Base-by-base conservation (phyloP, 1,139 yeast species). In the Saccharomycopsis hybrid region DNA sequence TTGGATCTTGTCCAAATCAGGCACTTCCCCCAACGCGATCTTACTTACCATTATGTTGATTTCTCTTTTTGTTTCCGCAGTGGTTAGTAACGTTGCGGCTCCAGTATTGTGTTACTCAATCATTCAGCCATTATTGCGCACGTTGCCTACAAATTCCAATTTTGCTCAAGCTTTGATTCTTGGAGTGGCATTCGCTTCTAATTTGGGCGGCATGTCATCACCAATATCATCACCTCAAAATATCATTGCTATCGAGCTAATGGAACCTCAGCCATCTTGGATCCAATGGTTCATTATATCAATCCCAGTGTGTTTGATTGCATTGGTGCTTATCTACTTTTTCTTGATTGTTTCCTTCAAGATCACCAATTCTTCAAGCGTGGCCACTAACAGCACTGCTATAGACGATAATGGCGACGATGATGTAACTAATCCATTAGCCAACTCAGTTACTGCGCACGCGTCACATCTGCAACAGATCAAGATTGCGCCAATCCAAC, bases 171-270 rank as follows among this genome's bases (percentile, higher is more conserved):
- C 88, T 1, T 70, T 83, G 51, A 79, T 82, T 40, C 68, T 83
- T 55, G 88, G 89, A 52, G 81, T 83, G 54, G 90, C 90, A 0
- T 68, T 83, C 39, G 81, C 86, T 5, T 82, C 87, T 7, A 82
- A 83, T 60, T 67, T 82, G 45, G 89, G 87, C 37, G 90, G 90
- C 58, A 80, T 83, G 86, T 79, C 88, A 0, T 80, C 86, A n/a
- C 90, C 90, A 13, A 83, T 83, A 55, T 81, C 89, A 0, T 81
- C 87, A 4, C 90, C 90, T 1, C 90, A 83, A 62, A 83, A 83
- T 57, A 82, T 83, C 68, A 79, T 83, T 54, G 86, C 88, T 1
- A 80, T 82, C 69, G 80, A 81, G 46, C 77, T 82, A 44, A 72
- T 83, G 73, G 72, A 73, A 9, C 81, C 84, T 0, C 85, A 85